A percentile compares a stretch with the other conserved stretches of the same genome.
These are phyloP conservation scores for Pistacia vera DNA, from an alignment of 345 rosid species.

Conservation along the genomic window DNA sequence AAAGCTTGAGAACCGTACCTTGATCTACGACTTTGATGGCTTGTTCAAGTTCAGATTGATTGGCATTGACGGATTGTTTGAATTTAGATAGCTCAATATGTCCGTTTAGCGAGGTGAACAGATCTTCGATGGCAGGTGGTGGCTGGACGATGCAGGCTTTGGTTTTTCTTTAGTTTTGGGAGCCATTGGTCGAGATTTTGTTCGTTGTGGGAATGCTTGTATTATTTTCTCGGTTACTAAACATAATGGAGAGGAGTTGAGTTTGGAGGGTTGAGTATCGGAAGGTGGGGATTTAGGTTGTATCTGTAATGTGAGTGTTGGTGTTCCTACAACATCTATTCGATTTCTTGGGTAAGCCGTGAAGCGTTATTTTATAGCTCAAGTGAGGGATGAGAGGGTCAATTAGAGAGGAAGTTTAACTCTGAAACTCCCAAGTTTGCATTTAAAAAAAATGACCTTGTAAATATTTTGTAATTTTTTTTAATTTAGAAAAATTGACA, in stretches of 20 bases:
- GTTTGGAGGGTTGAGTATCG: not conserved
- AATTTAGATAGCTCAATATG: constrained; percentile 66
- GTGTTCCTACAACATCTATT: too few species aligned
- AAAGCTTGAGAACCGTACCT: constrained; percentile 38
- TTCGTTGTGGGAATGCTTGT: too few species aligned
- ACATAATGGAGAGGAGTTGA: not conserved
- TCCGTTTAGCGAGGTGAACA: constrained; percentile 62
- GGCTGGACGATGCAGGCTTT: constrained; percentile 59
- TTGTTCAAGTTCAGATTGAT: constrained; percentile 20
- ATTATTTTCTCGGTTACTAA: not conserved
- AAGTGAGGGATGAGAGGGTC: too few species aligned
- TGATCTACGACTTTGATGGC: constrained; percentile 77
- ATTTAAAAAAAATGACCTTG: too few species aligned
- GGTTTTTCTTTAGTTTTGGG: constrained; percentile 72
- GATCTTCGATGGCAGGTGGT: constrained; percentile 79
- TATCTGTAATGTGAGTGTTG: too few species aligned
- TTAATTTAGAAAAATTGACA: too few species aligned
- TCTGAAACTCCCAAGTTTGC: too few species aligned
- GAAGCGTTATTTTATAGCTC: too few species aligned
- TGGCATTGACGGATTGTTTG: constrained; percentile 34
- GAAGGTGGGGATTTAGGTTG: not conserved
- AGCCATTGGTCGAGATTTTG: constrained; percentile 53
- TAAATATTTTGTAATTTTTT: too few species aligned
- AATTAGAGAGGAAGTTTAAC: too few species aligned
- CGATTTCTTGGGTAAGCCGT: too few species aligned